A percentile compares a stretch with the other conserved stretches of the same genome.
These are phyloP conservation scores for Didymella arachidicola DNA, from an alignment of 2,329 filamentous ascomycete species.

Conservation along the genomic window DNA sequence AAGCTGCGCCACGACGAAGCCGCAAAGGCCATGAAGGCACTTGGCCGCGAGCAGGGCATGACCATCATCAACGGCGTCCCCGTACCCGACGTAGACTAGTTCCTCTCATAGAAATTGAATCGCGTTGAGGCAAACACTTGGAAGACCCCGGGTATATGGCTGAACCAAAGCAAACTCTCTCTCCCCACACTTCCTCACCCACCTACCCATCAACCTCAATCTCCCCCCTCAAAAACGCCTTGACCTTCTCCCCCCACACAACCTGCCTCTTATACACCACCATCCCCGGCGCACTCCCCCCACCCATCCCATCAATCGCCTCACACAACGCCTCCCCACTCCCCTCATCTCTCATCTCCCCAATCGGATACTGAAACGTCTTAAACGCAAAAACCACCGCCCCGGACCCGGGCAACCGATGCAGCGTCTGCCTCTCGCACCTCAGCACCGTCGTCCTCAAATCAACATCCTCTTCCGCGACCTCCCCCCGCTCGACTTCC, in stretches of 20 bases:
- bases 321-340: constrained; percentile 60
- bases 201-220: constrained; percentile 16
- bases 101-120: neutral
- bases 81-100: constrained; percentile 71
- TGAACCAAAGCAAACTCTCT: neutral
- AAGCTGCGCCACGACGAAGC: constrained; percentile 72
- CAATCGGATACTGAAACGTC: constrained; percentile 66
- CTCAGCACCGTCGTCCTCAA: constrained; percentile 58
- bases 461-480: constrained; percentile 42
- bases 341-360: constrained; percentile 65
- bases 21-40: constrained; percentile 68
- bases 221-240: constrained; percentile 56
- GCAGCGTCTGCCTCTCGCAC: constrained; percentile 68
- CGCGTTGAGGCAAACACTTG: constrained; percentile 14
- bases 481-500: constrained; percentile 39
- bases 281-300: constrained; percentile 66
- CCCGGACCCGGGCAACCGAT: constrained; percentile 62
- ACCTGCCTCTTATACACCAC: constrained; percentile 65
- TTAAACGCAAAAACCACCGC: constrained; percentile 69
- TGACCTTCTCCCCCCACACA: constrained; percentile 65
- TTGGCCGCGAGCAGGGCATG: constrained; percentile 68
- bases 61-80: constrained; percentile 79
- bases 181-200: no score
- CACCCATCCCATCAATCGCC: constrained; percentile 67
- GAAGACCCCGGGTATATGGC: constrained; percentile 12